These are phyloP conservation scores for Alternaria sp. DNA, from an alignment of 2,329 filamentous ascomycete genomes.

Conservation along the genomic window DNA sequence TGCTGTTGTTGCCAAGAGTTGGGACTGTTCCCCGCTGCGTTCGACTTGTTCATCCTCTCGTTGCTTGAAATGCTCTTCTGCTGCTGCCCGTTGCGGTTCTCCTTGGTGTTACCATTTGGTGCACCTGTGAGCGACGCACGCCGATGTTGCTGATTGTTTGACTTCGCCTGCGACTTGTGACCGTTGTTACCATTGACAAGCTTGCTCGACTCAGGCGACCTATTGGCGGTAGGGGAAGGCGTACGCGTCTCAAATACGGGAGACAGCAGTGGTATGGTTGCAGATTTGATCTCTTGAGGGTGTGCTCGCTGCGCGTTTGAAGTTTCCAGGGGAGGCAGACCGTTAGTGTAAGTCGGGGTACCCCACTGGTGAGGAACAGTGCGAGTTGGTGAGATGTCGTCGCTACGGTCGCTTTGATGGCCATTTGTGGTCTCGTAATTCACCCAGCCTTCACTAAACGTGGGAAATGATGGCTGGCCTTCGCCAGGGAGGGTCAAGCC, in stretches of 20 bases:
- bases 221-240: slow-evolving; percentile 69
- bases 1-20: slow-evolving; percentile 29
- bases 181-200: slow-evolving; percentile 39
- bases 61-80: slow-evolving; percentile 26
- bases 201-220: slow-evolving; percentile 46
- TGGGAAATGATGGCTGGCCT: slow-evolving; percentile 34
- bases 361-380: slow-evolving; percentile 42
- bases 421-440: slow-evolving; percentile 35
- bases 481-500: slow-evolving; percentile 32
- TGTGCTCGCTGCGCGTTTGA: slow-evolving; percentile 54
- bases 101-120: slow-evolving; percentile 27
- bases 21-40: slow-evolving; percentile 13
- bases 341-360: slow-evolving; percentile 35
- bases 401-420: slow-evolving; percentile 25
- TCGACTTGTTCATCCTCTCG: slow-evolving; percentile 35
- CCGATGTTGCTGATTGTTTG: slow-evolving; percentile 34
- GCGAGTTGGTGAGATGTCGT: slow-evolving; percentile 41
- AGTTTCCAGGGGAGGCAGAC: slow-evolving; percentile 42
- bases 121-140: slow-evolving; percentile 36
- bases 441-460: slow-evolving; percentile 36
- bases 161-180: slow-evolving; percentile 36
- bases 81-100: slow-evolving; percentile 32
- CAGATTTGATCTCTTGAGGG: slow-evolving; percentile 47
- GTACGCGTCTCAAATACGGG: slow-evolving; percentile 77
- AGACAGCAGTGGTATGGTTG: slow-evolving; percentile 63